phyloP scores from a whole-genome alignment of 805 yeast genomes.

The Monosporozyma servazzii region DNA sequence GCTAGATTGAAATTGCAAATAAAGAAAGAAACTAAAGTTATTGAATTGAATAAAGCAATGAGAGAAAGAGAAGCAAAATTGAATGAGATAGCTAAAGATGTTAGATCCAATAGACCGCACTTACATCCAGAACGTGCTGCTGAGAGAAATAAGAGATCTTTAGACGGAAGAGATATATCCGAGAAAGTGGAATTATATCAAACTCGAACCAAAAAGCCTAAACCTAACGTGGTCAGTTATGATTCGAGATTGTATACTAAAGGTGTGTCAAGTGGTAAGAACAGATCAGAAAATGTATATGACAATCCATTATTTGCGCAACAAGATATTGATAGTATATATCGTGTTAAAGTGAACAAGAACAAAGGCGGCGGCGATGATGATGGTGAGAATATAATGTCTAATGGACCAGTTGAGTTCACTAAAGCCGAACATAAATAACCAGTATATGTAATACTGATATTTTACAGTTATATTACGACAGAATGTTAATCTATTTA shows the following conservation, averaged over 20 bases:
- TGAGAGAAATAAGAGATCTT: neutral
- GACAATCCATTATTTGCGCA: conserved; percentile 52
- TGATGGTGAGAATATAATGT: conserved; percentile 7
- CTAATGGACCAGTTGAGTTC: conserved; percentile 40
- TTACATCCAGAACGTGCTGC: neutral
- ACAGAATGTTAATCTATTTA: too few species aligned
- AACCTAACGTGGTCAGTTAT: conserved; percentile 33
- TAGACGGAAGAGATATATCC: conserved; percentile 38
- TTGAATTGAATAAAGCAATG: conserved; percentile 27
- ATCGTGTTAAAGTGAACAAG: conserved; percentile 25
- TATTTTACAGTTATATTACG: too few species aligned
- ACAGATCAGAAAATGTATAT: conserved; percentile 42
- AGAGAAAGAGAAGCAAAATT: conserved; percentile 39
- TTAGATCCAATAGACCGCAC: conserved; percentile 10
- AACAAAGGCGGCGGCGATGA: conserved; percentile 8
- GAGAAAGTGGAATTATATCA: conserved; percentile 40
- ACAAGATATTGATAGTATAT: conserved; percentile 42
- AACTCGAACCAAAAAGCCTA: conserved; percentile 33
- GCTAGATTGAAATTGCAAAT: conserved; percentile 49
- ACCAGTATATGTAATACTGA: neutral
- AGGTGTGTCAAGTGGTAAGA: conserved; percentile 31
- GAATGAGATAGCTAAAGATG: conserved; percentile 36
- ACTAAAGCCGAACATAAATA: conserved; percentile 27
- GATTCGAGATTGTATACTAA: conserved; percentile 51
- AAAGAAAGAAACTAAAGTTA: conserved; percentile 41